Conservation (phyloP, 805 yeast genomes). For the Candida loeiensis region DNA sequence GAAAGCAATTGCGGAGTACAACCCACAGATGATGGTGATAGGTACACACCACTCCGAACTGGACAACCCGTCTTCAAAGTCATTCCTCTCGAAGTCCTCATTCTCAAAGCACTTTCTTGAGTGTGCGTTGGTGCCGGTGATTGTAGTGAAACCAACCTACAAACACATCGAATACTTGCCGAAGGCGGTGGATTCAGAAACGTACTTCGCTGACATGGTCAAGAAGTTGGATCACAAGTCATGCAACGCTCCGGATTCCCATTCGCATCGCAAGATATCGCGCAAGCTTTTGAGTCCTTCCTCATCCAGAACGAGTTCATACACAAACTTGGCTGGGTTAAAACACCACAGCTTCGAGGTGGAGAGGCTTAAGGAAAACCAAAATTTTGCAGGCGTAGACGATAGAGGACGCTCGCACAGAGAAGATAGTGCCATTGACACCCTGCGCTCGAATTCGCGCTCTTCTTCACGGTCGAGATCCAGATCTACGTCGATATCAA, state of each 20-base stretch:
- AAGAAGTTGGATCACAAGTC: constrained; percentile 20
- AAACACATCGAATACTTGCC: constrained; percentile 28
- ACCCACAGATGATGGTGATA: constrained; percentile 44
- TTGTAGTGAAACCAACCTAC: constrained; percentile 40
- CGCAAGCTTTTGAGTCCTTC: constrained; percentile 8
- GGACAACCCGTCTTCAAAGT: constrained; percentile 14
- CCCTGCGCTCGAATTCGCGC: background rate
- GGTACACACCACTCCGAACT: constrained; percentile 37
- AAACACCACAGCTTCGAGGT: constrained; percentile 1
- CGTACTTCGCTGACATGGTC: constrained; percentile 37
- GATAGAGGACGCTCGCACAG: constrained; percentile 3
- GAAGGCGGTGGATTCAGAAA: constrained; percentile 29
- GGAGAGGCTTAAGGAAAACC: constrained; percentile 3
- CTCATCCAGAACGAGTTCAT: constrained; percentile 6
- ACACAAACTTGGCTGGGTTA: constrained; percentile 4
- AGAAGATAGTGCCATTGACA: background rate
- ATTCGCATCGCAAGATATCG: constrained; percentile 2
- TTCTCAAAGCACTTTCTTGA: constrained; percentile 39
- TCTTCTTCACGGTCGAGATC: constrained; percentile 13
- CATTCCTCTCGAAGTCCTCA: constrained; percentile 32
- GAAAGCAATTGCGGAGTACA: constrained; percentile 38
- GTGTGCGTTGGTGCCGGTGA: constrained; percentile 44
- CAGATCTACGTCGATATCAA: constrained; percentile 16
- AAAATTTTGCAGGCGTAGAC: background rate
- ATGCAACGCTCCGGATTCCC: background rate